A percentile compares a stretch with the other conserved stretches of the same genome.
Conservation (phyloP, 768 basidiomycete genomes). For the Antrodiella citrinella region DNA sequence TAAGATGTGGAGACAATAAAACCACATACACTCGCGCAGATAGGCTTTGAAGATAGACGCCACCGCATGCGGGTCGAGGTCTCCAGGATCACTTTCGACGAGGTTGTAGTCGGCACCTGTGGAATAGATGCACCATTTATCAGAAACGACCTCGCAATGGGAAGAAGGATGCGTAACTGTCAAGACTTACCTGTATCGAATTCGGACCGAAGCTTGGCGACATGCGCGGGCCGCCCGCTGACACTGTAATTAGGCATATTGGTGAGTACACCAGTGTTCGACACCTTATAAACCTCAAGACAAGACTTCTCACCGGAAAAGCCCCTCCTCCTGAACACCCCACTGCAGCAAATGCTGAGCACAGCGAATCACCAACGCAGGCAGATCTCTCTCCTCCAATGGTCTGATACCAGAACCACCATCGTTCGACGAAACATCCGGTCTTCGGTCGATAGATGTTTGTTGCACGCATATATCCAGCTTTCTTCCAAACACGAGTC, state of each 20-base stretch:
- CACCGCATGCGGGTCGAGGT: constrained; percentile 92
- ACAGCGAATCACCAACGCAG: constrained; percentile 75
- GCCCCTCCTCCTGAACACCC: constrained; percentile 81
- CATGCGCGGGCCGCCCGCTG: constrained; percentile 76
- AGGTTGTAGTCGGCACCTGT: constrained; percentile 84
- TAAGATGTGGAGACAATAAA: constrained; percentile 4
- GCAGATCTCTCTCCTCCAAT: constrained; percentile 34
- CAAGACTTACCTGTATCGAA: constrained; percentile 66
- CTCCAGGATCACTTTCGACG: constrained; percentile 66
- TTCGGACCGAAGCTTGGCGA: constrained; percentile 63
- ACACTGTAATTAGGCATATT: no score
- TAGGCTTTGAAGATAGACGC: constrained; percentile 90
- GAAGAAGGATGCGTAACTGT: constrained; percentile 1
- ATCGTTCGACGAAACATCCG: neutral
- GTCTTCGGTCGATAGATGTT: constrained; percentile 36
- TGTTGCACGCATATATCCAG: constrained; percentile 47
- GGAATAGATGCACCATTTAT: constrained; percentile 2
- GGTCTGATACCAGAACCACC: constrained; percentile 10
- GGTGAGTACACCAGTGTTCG: no score
- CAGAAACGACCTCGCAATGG: constrained; percentile 4
- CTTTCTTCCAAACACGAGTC: constrained; percentile 62
- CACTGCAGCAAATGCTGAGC: constrained; percentile 75
- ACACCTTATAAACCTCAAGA: no score
- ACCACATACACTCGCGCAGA: constrained; percentile 77
- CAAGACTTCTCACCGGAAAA: constrained; percentile 58